Evolutionary conservation across 495 filamentous ascomycete genomes (phyloP), one percentile per base, ranked within the genome.

Genomic region (Aspergillus sclerotioniger): DNA sequence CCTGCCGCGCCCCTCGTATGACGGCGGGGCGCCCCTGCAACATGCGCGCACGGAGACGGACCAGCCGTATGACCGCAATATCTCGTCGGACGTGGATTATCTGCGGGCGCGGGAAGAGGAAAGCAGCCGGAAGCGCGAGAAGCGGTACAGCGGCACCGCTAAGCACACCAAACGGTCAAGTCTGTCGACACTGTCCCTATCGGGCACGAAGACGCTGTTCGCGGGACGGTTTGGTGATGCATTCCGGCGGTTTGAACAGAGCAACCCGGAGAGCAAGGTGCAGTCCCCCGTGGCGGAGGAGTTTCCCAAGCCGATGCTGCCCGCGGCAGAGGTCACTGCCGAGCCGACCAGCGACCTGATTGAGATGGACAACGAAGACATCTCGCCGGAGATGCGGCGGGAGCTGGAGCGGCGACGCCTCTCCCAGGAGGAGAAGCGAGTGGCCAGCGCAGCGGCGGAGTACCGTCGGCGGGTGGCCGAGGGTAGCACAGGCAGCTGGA

Each of bases 141-240:
- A 92, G 62, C 84, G 90, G 13, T 79, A 76, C 47, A 82, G 81
- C 59, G 76, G 73, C 51, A 80, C 80, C 13, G 68, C 76, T 13
- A 92, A 89, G 58, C 90, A 96, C 64, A 73, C 71, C 46, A 97
- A 97, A 67, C 87, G 91, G 33, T 79, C 88, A 19, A 96, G 90
- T 68, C 78, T 98, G 54, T 87, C 88, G 13, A 91, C 87, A 1
- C 76, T 94, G 29, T 86, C 89, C 4, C 76, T 88, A 13, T 82
- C 84, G 1, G 88, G 89, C 29, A 88, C 90, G 54, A 96, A 96
- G 71, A 90, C 82, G n/a, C 82, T 96, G 39, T 80, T 98, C 21
- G 87, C 87, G 25, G 90, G 92, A 8, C 91, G 89, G 68, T 97
- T 98, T 71, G 92, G 95, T 2, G 95, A 97, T 53, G 93, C 95